Percentiles rank a stretch among this genome's conserved stretches.
These are phyloP conservation scores for Candida koratica DNA, from an alignment of 805 yeast species.

Conservation along the genomic window DNA sequence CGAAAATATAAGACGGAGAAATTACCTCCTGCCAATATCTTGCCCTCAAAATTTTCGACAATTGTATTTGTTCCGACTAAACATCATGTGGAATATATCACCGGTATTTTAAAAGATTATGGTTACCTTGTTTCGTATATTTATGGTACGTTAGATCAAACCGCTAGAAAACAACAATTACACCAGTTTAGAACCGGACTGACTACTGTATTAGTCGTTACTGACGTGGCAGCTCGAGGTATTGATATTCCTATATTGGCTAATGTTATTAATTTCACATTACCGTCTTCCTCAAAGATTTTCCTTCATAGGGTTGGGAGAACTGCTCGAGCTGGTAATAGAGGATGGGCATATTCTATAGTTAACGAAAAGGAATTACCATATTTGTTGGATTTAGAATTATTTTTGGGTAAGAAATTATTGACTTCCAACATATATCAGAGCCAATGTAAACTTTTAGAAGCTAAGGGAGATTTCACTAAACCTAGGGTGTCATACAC, in stretches of 20 bases:
- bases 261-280: slow-evolving; percentile 85
- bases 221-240: slow-evolving; percentile 99
- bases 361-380: slow-evolving; percentile 84
- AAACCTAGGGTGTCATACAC: slow-evolving; percentile 69
- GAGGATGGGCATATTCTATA: slow-evolving; percentile 95
- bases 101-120: slow-evolving; percentile 62
- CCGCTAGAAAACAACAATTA: slow-evolving; percentile 86
- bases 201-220: slow-evolving; percentile 85
- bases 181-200: slow-evolving; percentile 81
- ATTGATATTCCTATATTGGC: slow-evolving; percentile 96
- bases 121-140: slow-evolving; percentile 88
- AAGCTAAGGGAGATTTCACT: slow-evolving; percentile 37
- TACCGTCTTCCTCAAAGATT: slow-evolving; percentile 89
- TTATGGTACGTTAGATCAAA: slow-evolving; percentile 93
- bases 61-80: slow-evolving; percentile 94
- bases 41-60: slow-evolving; percentile 84
- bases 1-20: slow-evolving; percentile 48
- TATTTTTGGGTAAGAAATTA: slow-evolving; percentile 82
- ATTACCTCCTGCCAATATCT: slow-evolving; percentile 73
- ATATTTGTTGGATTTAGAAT: slow-evolving; percentile 81
- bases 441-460: slow-evolving; percentile 51
- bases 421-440: slow-evolving; percentile 67
- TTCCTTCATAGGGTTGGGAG: slow-evolving; percentile 98
- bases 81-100: slow-evolving; percentile 93
- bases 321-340: slow-evolving; percentile 98